A percentile compares a stretch with the other conserved stretches of the same genome.
These are phyloP conservation scores for Boletus tomentosulus DNA, from an alignment of 768 basidiomycete species.

Conservation along the genomic window DNA sequence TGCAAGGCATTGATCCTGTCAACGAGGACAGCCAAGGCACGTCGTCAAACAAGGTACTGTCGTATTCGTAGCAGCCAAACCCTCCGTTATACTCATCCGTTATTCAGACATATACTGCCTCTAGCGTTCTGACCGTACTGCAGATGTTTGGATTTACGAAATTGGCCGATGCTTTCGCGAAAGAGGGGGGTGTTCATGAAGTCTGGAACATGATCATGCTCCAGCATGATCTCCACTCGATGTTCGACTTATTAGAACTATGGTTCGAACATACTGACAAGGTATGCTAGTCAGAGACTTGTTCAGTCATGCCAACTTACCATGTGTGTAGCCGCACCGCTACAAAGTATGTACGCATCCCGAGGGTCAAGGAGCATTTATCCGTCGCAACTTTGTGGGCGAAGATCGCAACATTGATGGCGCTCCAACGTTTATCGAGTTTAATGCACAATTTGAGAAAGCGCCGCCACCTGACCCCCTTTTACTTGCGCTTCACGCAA, in stretches of 20 bases:
- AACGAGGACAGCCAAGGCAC: too few relatives aligned
- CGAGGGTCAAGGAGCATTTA: background rate
- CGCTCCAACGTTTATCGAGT: background rate
- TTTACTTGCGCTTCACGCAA: slow-evolving; percentile 3
- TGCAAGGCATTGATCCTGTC: background rate
- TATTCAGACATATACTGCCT: too few relatives aligned
- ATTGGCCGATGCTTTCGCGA: background rate
- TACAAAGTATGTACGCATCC: background rate
- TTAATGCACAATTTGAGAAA: background rate
- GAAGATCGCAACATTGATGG: background rate
- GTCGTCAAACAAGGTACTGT: too few relatives aligned
- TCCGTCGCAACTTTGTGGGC: background rate
- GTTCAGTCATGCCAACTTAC: background rate
- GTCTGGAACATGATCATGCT: slow-evolving; percentile 1
- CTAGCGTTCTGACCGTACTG: background rate
- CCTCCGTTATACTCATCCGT: too few relatives aligned
- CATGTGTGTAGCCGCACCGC: background rate
- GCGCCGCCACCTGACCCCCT: background rate
- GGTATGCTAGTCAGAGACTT: background rate
- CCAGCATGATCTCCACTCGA: accelerated
- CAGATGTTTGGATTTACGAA: background rate
- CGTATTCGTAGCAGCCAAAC: too few relatives aligned
- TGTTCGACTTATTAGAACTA: background rate
- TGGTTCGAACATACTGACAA: background rate
- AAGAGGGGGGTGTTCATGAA: background rate